A percentile compares a stretch with the other conserved stretches of the same genome.
Evolutionary conservation across 345 rosid species (phyloP).

Genomic region (Microcos paniculata): DNA sequence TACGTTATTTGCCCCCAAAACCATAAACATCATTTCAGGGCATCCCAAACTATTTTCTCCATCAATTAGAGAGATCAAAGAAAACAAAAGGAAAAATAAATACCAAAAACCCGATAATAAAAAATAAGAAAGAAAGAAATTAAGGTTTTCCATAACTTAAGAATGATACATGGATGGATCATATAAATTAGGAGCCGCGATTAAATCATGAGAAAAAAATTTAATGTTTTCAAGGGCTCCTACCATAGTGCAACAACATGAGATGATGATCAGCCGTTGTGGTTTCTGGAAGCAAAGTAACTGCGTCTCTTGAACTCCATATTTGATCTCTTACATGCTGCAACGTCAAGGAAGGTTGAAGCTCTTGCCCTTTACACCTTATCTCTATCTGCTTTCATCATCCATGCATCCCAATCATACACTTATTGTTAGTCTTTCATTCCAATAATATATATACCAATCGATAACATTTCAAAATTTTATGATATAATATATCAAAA

Average conservation of each 20-base stretch:
- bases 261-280: constrained; percentile 66
- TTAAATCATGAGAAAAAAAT: constrained; percentile 4
- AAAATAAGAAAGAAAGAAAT: constrained; percentile 14
- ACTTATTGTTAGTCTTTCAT: neutral
- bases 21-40: constrained; percentile 28
- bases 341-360: constrained; percentile 72
- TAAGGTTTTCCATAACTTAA: constrained; percentile 27
- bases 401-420: neutral
- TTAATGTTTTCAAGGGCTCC: constrained; percentile 36
- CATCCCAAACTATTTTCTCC: constrained; percentile 30
- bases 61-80: constrained; percentile 22
- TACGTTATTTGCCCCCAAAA: constrained; percentile 27
- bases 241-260: constrained; percentile 87
- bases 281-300: constrained; percentile 50
- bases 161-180: constrained; percentile 26
- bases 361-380: constrained; percentile 88
- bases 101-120: constrained; percentile 18
- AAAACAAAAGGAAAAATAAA: constrained; percentile 14
- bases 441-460: neutral
- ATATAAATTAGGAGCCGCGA: constrained; percentile 4
- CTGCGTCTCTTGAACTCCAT: constrained; percentile 65
- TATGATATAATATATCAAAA: no score
- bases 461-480: neutral
- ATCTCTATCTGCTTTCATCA: constrained; percentile 70
- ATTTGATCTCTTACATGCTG: constrained; percentile 90